A percentile compares a stretch with the other conserved stretches of the same genome.
Conservation (phyloP, 371 early-diverging fungal species). For the Mucor saturninus region DNA sequence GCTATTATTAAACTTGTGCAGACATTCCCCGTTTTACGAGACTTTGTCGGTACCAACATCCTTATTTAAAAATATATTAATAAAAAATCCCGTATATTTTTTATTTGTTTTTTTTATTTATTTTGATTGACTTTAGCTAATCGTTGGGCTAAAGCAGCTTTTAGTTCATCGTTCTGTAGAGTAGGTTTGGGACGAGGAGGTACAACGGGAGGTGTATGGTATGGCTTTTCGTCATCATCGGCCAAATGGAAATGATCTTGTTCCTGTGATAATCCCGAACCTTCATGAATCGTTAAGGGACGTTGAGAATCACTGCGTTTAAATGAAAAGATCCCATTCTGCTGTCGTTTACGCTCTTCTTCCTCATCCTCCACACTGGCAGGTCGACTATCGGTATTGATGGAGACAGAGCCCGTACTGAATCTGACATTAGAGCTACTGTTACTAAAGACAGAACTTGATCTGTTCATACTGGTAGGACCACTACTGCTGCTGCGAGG, state of each 20-base stretch:
- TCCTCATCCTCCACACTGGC: conserved; percentile 48
- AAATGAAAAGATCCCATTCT: conserved; percentile 11
- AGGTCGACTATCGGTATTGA: conserved; percentile 45
- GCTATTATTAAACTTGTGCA: conserved; percentile 8
- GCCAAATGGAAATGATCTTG: conserved; percentile 10
- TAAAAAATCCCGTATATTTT: not conserved
- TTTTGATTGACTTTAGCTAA: conserved; percentile 18
- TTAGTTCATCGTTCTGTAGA: conserved; percentile 21
- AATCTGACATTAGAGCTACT: conserved; percentile 23
- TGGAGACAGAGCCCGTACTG: conserved; percentile 29
- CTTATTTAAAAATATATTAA: conserved; percentile 11
- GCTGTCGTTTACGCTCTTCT: conserved; percentile 8
- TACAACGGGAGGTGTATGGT: conserved; percentile 10
- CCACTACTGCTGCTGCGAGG: conserved; percentile 50
- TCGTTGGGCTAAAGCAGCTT: conserved; percentile 28
- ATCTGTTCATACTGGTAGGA: conserved; percentile 32
- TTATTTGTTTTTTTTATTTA: not conserved
- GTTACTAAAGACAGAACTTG: conserved; percentile 38
- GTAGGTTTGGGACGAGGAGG: conserved; percentile 21
- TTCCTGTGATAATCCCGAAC: conserved; percentile 14
- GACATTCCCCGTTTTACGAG: conserved; percentile 14
- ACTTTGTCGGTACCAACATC: conserved; percentile 18
- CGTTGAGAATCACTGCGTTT: conserved; percentile 1
- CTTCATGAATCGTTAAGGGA: conserved; percentile 26
- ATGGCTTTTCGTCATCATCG: not conserved